Percentiles rank a stretch among this genome's conserved stretches.
phyloP scores from a whole-genome alignment of 306 rosid species.

The Pterocarpus santalinus region DNA sequence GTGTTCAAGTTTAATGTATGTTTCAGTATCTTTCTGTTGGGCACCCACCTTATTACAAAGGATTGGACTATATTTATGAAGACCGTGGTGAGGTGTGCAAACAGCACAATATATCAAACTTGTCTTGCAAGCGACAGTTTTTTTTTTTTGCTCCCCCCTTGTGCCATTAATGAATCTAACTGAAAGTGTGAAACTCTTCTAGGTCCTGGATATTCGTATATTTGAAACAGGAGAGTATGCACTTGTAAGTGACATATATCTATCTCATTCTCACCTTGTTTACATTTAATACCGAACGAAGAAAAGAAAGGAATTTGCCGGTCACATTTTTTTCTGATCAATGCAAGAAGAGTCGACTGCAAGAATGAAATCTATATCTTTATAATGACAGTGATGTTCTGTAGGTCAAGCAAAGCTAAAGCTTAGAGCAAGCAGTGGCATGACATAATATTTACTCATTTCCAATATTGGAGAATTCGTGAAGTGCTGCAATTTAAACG shows the following conservation, averaged over 20 bases:
- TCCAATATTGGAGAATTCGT: slow-evolving; percentile 1
- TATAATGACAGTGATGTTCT: slow-evolving; percentile 13
- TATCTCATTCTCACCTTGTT: neutral
- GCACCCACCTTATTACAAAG: slow-evolving; percentile 95
- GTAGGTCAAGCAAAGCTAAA: slow-evolving; percentile 10
- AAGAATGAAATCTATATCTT: neutral
- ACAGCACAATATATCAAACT: neutral
- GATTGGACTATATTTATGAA: slow-evolving; percentile 93
- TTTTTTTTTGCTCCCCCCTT: neutral
- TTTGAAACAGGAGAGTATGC: slow-evolving; percentile 97
- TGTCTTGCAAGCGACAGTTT: neutral
- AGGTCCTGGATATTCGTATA: slow-evolving; percentile 87
- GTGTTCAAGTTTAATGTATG: slow-evolving; percentile 28
- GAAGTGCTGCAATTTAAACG: neutral
- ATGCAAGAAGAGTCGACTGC: too few species aligned
- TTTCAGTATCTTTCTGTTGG: slow-evolving; percentile 95
- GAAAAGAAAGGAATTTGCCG: neutral
- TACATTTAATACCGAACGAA: neutral
- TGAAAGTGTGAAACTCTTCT: slow-evolving; percentile 29
- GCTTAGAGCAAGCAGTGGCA: slow-evolving; percentile 23
- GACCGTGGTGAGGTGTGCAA: slow-evolving; percentile 93
- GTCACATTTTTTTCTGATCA: neutral
- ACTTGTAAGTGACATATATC: slow-evolving; percentile 62
- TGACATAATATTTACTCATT: slow-evolving; percentile 1
- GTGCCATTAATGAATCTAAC: slow-evolving; percentile 18